Percentiles rank a stretch among this genome's conserved stretches.
Evolutionary conservation across 2,329 filamentous ascomycete species (phyloP).

Genomic region (Penicillium oxalicum): DNA sequence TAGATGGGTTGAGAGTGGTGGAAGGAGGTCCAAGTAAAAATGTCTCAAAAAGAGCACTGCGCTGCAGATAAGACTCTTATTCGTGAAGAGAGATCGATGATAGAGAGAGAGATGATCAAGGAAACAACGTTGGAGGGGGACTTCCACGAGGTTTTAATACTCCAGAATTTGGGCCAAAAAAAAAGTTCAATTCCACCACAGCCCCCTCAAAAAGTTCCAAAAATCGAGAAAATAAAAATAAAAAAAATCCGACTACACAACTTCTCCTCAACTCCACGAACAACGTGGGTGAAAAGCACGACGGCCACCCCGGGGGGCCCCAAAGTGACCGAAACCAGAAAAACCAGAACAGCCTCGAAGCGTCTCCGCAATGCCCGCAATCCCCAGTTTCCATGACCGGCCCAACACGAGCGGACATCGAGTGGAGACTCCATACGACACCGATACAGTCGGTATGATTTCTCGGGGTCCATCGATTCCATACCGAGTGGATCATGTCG

Average conservation of each 20-base stretch:
- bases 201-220: no score
- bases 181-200: no score
- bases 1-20: neutral
- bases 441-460: no score
- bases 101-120: neutral
- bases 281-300: neutral
- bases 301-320: neutral
- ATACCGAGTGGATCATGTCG: no score
- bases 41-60: neutral
- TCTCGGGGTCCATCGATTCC: no score
- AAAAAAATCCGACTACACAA: no score
- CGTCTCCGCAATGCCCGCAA: neutral
- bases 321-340: neutral
- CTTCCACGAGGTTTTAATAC: conserved; percentile 5
- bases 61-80: conserved; percentile 2
- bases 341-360: neutral
- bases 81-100: conserved; percentile 1
- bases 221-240: no score
- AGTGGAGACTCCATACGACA: no score
- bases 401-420: no score
- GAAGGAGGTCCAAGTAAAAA: no score
- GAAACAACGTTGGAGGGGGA: neutral
- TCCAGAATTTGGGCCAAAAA: neutral
- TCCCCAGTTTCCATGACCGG: no score
- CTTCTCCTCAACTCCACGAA: neutral